Evolutionary conservation across 75 land plant species (phyloP).

Genomic region (Cryptomeria japonica): DNA sequence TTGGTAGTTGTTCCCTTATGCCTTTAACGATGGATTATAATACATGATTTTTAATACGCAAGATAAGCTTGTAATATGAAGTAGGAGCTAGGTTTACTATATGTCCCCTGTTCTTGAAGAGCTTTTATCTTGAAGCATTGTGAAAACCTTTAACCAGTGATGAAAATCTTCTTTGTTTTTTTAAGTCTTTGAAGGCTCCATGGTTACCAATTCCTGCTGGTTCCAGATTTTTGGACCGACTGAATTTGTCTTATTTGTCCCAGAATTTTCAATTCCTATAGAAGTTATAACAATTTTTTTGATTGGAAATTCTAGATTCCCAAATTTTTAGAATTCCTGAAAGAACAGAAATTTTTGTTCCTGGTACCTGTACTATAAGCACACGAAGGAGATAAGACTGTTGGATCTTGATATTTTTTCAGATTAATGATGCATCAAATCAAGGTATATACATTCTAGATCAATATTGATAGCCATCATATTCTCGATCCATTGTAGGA

Average conservation of each 20-base stretch:
- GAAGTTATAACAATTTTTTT: too few relatives aligned
- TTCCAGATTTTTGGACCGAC: not conserved
- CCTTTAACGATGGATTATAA: too few relatives aligned
- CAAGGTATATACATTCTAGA: not conserved
- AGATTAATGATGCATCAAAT: not conserved
- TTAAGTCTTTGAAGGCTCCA: not conserved
- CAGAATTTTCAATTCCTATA: too few relatives aligned
- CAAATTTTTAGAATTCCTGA: too few relatives aligned
- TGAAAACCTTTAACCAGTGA: not conserved
- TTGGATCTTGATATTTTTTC: not conserved
- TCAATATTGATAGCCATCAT: not conserved
- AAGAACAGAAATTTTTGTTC: too few relatives aligned
- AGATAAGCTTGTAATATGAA: not conserved
- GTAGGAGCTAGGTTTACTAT: not conserved
- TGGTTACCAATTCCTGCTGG: not conserved
- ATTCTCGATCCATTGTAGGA: too few relatives aligned
- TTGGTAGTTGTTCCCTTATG: too few relatives aligned
- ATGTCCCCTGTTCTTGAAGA: not conserved
- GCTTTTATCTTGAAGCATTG: not conserved
- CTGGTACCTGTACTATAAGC: too few relatives aligned
- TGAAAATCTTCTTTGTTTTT: not conserved
- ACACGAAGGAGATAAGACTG: too few relatives aligned
- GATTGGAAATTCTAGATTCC: too few relatives aligned
- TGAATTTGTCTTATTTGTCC: not conserved
- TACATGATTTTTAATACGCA: too few relatives aligned